A percentile compares a stretch with the other conserved stretches of the same genome.
Evolutionary conservation across 768 basidiomycete genomes (phyloP).

Genomic region (Leccinum disarticulatum): DNA sequence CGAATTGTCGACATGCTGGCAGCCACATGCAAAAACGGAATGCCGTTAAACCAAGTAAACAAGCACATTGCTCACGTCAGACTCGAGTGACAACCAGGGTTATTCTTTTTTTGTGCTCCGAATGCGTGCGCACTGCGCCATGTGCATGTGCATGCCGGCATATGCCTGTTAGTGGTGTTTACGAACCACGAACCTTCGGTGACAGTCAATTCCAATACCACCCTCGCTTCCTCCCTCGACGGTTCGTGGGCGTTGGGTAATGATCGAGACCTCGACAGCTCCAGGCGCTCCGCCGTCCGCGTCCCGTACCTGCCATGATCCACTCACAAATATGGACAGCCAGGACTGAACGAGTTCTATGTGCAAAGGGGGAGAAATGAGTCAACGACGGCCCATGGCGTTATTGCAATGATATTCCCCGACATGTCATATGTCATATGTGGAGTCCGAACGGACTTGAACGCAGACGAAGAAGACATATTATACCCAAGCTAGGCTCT

Average conservation of each 20-base stretch:
- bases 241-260: constrained; percentile 37
- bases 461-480: background rate
- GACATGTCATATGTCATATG: background rate
- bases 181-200: constrained; percentile 39
- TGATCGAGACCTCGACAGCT: constrained; percentile 40
- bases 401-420: background rate
- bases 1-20: background rate
- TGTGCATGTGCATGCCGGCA: background rate
- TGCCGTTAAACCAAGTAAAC: background rate
- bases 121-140: background rate
- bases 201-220: constrained; percentile 44
- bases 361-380: background rate
- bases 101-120: background rate
- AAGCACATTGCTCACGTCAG: background rate
- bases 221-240: constrained; percentile 35
- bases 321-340: constrained; percentile 34
- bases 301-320: constrained; percentile 20
- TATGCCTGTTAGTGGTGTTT: background rate
- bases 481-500: background rate
- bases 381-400: background rate
- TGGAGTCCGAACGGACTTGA: background rate
- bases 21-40: background rate
- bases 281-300: constrained; percentile 10
- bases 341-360: constrained; percentile 39
- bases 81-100: background rate